Conservation (phyloP, 768 basidiomycete genomes). For the Coprinellus micaceus region DNA sequence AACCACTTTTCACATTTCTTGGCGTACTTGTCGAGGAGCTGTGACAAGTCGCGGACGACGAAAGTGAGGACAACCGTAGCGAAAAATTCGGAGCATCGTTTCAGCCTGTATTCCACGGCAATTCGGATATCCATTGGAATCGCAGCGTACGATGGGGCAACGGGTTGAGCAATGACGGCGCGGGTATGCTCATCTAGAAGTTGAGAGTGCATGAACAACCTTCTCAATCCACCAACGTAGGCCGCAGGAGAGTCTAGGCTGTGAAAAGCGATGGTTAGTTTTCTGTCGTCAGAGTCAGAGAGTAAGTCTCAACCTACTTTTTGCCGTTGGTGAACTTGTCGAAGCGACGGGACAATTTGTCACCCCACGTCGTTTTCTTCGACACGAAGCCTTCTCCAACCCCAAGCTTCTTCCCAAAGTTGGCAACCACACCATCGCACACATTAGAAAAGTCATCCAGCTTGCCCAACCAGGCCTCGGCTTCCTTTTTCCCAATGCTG, state of each 20-base stretch:
- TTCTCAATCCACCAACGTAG: constrained; percentile 74
- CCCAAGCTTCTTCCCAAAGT: constrained; percentile 84
- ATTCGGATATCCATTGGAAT: constrained; percentile 62
- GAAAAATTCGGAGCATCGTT: constrained; percentile 87
- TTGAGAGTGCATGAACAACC: constrained; percentile 70
- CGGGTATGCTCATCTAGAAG: constrained; percentile 85
- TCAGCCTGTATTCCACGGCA: constrained; percentile 70
- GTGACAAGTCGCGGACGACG: constrained; percentile 82
- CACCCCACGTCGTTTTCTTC: constrained; percentile 79
- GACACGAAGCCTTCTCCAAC: constrained; percentile 84
- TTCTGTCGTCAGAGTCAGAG: constrained; percentile 3
- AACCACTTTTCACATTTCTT: constrained; percentile 94
- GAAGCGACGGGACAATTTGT: constrained; percentile 68
- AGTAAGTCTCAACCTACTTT: constrained; percentile 50
- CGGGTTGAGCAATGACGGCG: constrained; percentile 61
- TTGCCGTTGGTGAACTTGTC: constrained; percentile 88
- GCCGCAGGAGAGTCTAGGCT: constrained; percentile 87
- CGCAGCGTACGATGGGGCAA: constrained; percentile 69
- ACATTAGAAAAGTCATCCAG: constrained; percentile 77
- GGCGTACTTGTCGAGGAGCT: constrained; percentile 87
- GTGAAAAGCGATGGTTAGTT: constrained; percentile 16
- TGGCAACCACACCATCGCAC: constrained; percentile 76
- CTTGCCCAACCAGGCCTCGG: constrained; percentile 71
- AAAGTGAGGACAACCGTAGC: constrained; percentile 85
- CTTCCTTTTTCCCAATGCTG: constrained; percentile 72